Base-by-base conservation (phyloP, 306 rosid genomes). In the Phaseolus lunatus region DNA sequence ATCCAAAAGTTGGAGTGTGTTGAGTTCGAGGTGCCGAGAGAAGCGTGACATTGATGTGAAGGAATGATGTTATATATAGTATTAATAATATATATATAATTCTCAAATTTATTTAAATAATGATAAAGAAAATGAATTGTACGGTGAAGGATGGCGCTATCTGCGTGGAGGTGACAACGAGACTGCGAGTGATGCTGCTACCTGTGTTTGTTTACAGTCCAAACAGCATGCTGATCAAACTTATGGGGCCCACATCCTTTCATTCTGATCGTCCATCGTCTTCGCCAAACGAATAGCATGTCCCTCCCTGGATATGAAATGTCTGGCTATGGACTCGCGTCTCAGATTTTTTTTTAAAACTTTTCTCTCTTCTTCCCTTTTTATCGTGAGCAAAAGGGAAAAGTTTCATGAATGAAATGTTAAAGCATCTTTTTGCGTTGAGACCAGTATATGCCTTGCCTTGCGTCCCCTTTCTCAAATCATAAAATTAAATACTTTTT, bases 21-120 rank as follows among this genome's bases (percentile, higher is more conserved):
- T 73, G 26, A 82, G 88, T 70, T 48, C 67, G 79, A 81, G 43
- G 66, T 66, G 73, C 41, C 85, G 80, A 72, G 89, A 65, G 86
- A 88, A 87, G 67, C 83, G 90, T 81, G 85, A 76, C 45, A 29
- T 39, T 33, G n/a, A 7, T 18, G 50, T 71, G 37, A 70, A 78
- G 5, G 67, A 72, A 33, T 16, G 20, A 2, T 45, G 22, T 26
- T 67, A 45, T 41, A 39, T 33, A 61, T 29, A 27, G 15, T 43
- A n/a, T n/a, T n/a, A 43, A 12, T 39, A 39, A 39, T 39, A 15
- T 58, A 24, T 31, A 3, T 31, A 31, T n/a, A 31, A 31, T 31
- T 31, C 35, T 31, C 6, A 47, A 16, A 20, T 3, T 79, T 23
- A 44, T 33, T 10, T 56, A 23, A 44, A 19, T 20, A 64, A 53